phyloP scores from a whole-genome alignment of 2,329 filamentous ascomycete genomes.

The Fusarium sp. region DNA sequence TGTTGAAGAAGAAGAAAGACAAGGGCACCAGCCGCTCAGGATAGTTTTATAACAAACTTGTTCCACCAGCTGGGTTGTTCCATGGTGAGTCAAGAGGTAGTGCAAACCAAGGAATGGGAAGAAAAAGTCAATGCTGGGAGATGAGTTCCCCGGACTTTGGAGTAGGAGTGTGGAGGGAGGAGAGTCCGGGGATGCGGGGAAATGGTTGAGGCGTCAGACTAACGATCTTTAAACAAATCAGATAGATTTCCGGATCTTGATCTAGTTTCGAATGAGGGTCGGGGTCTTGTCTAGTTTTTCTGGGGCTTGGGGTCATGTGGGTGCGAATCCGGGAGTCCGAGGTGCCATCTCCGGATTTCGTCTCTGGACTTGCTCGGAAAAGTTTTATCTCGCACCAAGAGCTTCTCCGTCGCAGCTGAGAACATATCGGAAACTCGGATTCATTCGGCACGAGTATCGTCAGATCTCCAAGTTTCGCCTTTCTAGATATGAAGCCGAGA shows the following conservation, averaged over 20 bases:
- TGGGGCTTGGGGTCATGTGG: not conserved
- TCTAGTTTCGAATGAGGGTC: not conserved
- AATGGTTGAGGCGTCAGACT: slow-evolving; percentile 2
- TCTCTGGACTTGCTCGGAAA: not conserved
- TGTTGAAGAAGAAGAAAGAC: not conserved
- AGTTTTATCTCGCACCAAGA: not conserved
- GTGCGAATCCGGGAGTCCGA: not conserved
- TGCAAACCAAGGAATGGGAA: not conserved
- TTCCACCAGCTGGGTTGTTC: not conserved
- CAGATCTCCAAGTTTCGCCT: slow-evolving; percentile 1
- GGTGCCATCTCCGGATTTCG: not conserved
- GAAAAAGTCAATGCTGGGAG: slow-evolving; percentile 5
- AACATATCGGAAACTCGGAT: slow-evolving; percentile 9
- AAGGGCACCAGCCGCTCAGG: not conserved
- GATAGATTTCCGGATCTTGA: not conserved
- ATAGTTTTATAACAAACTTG: slow-evolving; percentile 1
- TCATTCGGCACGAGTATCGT: slow-evolving; percentile 2
- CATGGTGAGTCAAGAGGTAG: not conserved
- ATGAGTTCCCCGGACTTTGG: slow-evolving; percentile 26
- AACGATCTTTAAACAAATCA: not conserved
- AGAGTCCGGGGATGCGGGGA: slow-evolving; percentile 34
- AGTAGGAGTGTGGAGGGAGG: slow-evolving; percentile 15
- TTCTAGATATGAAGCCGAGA: slow-evolving; percentile 9
- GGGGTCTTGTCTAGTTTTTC: not conserved
- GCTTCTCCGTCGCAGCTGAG: fast-evolving